Conservation (phyloP, 257 asterid species). For the Prunella vulgaris region DNA sequence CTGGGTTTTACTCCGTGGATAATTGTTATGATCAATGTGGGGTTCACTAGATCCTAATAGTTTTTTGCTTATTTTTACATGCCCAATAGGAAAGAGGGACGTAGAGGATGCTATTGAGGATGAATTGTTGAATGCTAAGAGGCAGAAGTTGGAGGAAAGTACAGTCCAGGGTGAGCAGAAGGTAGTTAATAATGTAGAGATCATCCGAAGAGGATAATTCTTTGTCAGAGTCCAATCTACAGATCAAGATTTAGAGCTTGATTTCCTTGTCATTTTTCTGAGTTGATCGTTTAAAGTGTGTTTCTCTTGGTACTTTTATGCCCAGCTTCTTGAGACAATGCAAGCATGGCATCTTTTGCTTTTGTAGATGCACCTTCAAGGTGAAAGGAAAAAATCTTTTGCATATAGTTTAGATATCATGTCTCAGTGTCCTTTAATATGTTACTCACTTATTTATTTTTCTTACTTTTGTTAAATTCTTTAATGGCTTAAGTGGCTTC, state of each 20-base stretch:
- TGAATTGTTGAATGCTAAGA: conserved; percentile 25
- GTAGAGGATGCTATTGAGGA: conserved; percentile 29
- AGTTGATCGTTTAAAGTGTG: not conserved
- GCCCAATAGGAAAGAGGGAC: conserved; percentile 30
- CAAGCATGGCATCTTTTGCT: not conserved
- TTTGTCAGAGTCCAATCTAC: conserved; percentile 20
- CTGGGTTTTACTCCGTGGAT: not conserved
- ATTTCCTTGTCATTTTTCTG: not conserved
- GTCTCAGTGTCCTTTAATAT: not conserved
- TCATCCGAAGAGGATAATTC: conserved; percentile 33
- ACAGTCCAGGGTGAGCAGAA: conserved; percentile 33
- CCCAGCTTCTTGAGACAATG: not conserved
- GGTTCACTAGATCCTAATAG: not conserved
- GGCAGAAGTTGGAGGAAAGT: conserved; percentile 34
- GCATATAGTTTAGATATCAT: not conserved
- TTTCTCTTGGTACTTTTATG: not conserved
- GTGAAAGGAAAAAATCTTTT: not conserved
- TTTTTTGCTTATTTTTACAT: not conserved
- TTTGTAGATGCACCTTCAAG: not conserved
- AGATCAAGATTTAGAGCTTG: conserved; percentile 22
- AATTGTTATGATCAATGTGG: not conserved
- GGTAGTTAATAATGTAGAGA: conserved; percentile 30
- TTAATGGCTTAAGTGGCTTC: not conserved
- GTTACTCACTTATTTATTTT: not conserved
- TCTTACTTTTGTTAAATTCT: not conserved